Base-by-base conservation (phyloP, 1,139 yeast genomes). In the Protomyces inouyei region DNA sequence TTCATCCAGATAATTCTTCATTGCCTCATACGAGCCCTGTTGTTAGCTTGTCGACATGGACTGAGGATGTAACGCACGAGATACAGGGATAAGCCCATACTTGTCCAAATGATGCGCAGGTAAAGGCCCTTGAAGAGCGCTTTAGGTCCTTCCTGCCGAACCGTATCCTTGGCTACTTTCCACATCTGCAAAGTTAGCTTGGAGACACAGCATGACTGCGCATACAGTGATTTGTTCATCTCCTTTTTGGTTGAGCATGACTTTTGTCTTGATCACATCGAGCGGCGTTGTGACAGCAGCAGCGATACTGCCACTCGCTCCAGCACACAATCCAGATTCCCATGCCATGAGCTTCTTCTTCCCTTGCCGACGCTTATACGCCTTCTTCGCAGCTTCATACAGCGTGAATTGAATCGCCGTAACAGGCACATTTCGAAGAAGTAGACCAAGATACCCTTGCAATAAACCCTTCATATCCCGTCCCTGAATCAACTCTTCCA, bases 51-150 rank as follows among this genome's bases (percentile, higher is more conserved):
- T 38, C 18, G 16, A 2, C 43, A 14, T 10, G 43, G 16, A 14
- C 16, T 16, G 5, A 4, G n/a, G n/a, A 12, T 10, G 6, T 93
- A 93, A 66, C 90, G 88, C 2, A 98, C 99, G 65, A 93, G 79
- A 77, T 93, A 93, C 43, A 95, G 90, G 36, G 98, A 97, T 23
- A 98, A 98, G n/a, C 99, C 99, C 5, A 96, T 95, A 77, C 96
- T 86, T 67, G 93, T 93, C 98, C 98, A 95, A 83, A 89, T 81
- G 0, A 97, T 91, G 73, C 99, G 80, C 2, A 98, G 98, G 0
- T 96, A 97, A 51, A 93, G 81, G 5, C 99, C 99, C 61, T 82
- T 83, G 73, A 85, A 82, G 69, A 93, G 89, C 0, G 87, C 91
- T 6, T 73, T 70, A 61, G 78, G 75, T 0, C 96, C 96, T 71